Conservation (phyloP, 257 asterid genomes). For the Solanum ossicruentum region DNA sequence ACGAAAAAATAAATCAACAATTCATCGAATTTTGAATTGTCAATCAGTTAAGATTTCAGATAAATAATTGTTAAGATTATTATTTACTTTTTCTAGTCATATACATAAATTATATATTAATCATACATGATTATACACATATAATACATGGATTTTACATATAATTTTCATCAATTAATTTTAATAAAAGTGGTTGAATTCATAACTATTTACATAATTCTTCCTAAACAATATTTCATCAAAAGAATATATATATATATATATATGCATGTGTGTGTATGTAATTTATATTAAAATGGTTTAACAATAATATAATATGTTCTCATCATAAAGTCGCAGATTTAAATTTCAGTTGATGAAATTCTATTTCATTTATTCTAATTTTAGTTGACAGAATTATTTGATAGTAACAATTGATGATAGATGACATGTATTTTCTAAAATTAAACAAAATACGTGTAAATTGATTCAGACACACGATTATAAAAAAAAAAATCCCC, state of each 20-base stretch:
- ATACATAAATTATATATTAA: not conserved
- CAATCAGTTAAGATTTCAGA: not conserved
- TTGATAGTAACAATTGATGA: not conserved
- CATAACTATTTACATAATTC: not conserved
- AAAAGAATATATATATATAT: not conserved
- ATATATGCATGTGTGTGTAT: no score
- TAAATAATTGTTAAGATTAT: not conserved
- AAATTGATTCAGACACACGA: fast-evolving
- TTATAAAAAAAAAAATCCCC: not conserved
- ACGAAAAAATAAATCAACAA: not conserved
- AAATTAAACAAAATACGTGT: fast-evolving
- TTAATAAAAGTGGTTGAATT: not conserved
- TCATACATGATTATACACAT: not conserved
- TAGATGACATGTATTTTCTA: not conserved
- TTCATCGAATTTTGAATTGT: not conserved
- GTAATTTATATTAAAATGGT: not conserved
- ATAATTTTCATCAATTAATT: not conserved
- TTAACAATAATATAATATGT: not conserved
- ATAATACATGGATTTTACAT: not conserved
- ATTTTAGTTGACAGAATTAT: fast-evolving
- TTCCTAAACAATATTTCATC: not conserved
- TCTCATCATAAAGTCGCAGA: fast-evolving
- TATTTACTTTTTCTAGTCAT: not conserved
- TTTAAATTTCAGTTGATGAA: not conserved
- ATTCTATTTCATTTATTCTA: not conserved